phyloP scores from a whole-genome alignment of 768 basidiomycete genomes.

The Suillus placidus region DNA sequence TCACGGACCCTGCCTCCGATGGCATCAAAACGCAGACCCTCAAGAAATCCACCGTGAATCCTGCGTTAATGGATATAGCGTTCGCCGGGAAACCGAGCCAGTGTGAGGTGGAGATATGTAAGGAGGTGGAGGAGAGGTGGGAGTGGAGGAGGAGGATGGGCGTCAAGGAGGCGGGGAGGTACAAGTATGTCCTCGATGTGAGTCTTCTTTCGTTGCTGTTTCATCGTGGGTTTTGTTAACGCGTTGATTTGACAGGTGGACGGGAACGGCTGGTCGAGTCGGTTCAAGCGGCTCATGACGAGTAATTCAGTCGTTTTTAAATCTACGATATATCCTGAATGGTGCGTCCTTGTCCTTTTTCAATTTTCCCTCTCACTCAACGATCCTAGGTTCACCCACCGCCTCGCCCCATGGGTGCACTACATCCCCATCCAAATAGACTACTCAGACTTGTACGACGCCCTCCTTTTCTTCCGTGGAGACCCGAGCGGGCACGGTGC shows the following conservation, averaged over 20 bases:
- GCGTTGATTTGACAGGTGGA: conserved; percentile 40
- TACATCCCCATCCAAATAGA: conserved; percentile 66
- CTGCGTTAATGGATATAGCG: conserved; percentile 56
- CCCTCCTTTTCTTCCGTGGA: conserved; percentile 70
- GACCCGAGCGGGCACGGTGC: conserved; percentile 57
- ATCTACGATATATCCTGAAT: conserved; percentile 68
- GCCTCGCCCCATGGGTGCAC: conserved; percentile 64
- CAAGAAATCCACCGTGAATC: conserved; percentile 45
- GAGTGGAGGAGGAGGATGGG: conserved; percentile 48
- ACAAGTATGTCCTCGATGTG: conserved; percentile 59
- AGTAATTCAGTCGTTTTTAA: conserved; percentile 63
- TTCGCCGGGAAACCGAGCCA: conserved; percentile 46
- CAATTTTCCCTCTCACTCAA: not conserved
- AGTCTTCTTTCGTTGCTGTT: conserved; percentile 9
- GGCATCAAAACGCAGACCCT: conserved; percentile 37
- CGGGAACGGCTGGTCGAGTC: conserved; percentile 64
- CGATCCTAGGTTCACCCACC: conserved; percentile 47
- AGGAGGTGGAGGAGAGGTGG: conserved; percentile 44
- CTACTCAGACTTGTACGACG: conserved; percentile 65
- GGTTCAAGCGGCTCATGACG: conserved; percentile 61
- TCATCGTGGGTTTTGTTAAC: not conserved
- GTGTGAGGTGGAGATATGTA: conserved; percentile 47
- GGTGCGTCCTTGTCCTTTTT: conserved; percentile 36
- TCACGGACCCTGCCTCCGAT: conserved; percentile 34
- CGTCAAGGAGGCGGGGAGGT: conserved; percentile 48